phyloP scores from a whole-genome alignment of 805 yeast genomes.

The Saturnispora halmiae region DNA sequence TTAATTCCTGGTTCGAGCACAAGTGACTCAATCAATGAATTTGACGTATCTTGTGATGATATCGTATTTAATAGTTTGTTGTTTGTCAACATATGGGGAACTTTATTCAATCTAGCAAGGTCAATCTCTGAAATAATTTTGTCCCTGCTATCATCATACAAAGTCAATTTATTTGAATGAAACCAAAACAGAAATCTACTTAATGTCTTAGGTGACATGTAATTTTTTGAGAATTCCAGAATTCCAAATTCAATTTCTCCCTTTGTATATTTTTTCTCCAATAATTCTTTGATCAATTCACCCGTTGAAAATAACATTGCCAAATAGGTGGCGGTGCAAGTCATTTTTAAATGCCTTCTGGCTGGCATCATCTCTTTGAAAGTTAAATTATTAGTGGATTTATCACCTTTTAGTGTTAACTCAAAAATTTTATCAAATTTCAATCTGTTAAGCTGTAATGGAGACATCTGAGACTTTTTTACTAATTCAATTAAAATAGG shows the following conservation, averaged over 20 bases:
- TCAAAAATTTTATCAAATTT: conserved; percentile 9
- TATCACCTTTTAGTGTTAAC: conserved; percentile 7
- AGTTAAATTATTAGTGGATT: conserved; percentile 5
- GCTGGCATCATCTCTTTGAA: conserved; percentile 12
- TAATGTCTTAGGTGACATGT: conserved; percentile 9
- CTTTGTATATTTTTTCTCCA: conserved; percentile 2
- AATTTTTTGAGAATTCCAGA: conserved; percentile 3
- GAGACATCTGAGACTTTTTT: conserved; percentile 2
- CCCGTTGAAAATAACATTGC: conserved; percentile 10
- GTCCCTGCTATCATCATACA: conserved; percentile 4
- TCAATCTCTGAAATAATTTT: conserved; percentile 7
- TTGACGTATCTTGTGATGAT: too few relatives aligned
- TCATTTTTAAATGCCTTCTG: conserved; percentile 8
- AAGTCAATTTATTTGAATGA: conserved; percentile 4
- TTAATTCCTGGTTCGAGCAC: too few relatives aligned
- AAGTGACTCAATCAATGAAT: too few relatives aligned
- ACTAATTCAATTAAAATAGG: conserved; percentile 5
- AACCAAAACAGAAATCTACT: conserved; percentile 9
- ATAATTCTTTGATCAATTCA: conserved; percentile 8
- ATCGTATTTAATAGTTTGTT: too few relatives aligned
- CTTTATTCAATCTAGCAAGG: neutral
- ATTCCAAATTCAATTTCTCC: conserved; percentile 8
- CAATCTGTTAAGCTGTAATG: conserved; percentile 6
- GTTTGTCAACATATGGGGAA: too few relatives aligned
- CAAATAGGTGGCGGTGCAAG: conserved; percentile 9